Base-by-base conservation (phyloP, 2,329 filamentous ascomycete species). In the Apiospora hydei region DNA sequence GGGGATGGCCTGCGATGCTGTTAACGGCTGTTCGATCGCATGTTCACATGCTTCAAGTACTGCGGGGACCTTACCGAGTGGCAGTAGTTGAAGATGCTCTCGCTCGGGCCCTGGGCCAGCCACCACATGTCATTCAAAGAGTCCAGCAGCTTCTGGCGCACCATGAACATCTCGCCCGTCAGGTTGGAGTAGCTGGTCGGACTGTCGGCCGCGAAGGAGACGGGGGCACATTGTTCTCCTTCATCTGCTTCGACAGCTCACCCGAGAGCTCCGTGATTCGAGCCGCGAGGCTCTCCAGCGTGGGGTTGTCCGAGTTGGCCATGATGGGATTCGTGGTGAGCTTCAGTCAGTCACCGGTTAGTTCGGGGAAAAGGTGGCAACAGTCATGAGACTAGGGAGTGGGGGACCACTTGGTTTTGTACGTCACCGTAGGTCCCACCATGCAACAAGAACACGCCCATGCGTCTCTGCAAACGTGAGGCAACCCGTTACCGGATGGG, bases 61-160 rank as follows among this genome's bases (percentile, higher is more conserved):
- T n/a, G n/a, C n/a, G n/a, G 16, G 18, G n/a, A 14, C 13, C 81
- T 77, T 76, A 84, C 83, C 53, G 79, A 82, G 73, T 84, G 83
- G 16, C 79, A 79, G 69, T 83, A 84, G 76, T 84, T 84, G 76
- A 86, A 87, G 34, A 87, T 81, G 71, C 85, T 87, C 76, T 87
- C 86, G 73, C 84, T 86, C 0, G 86, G 85, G 0, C 86, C 86
- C 69, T 86, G 84, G 8, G 82, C 81, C 4, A 88, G 76, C 69
- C 84, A 84, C 74, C 80, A 83, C 78, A 88, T 80, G 70, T 88
- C 85, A 41, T 80, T 84, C 61, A 87, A 75, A 3, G 82, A 78
- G 75, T 88, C 86, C 14, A 84, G 76, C 6, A 88, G 81, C 53
- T 78, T 74, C 75, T 87, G 85, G 21, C 84, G 82, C 34, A 80